Base-by-base conservation (phyloP, 768 basidiomycete species). In the Scleroderma citrinum region DNA sequence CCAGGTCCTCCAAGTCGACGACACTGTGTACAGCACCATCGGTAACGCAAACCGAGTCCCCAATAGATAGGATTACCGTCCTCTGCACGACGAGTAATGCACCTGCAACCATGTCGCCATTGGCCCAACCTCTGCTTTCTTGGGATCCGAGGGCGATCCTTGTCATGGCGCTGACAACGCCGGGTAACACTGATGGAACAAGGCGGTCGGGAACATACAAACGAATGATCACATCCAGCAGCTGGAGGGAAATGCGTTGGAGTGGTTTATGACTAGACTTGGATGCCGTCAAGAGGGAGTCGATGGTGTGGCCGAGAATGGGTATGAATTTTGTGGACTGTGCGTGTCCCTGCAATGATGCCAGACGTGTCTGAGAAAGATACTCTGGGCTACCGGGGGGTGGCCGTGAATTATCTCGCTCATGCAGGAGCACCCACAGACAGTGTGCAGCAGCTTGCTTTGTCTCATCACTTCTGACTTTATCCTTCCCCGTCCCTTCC, bases 281-380 rank as follows among this genome's bases (percentile, higher is more conserved):
- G 1, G 83, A 69, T 11, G 78, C 73, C 12, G 60, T 65, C 43
- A 95, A 71, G n/a, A 93, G 71, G 6, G 82, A 79, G 54, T 87
- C 81, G 34, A 96, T 66, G 10, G 87, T 89, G 64, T 88, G 88
- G 12, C 92, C 94, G 26, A 94, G 68, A 35, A 95, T 73, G 6
- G 94, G 86, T 31, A 85, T 70, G 57, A 90, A 83, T 50, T 71
- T 73, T 34, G 66, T 42, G 16, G 73, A 66, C 35, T 70, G 74
- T 1, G 78, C 67, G 47, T 71, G 69, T 0, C 47, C 38, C 54
- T 61, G 60, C 47, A 80, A 68, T 34, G 70, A 69, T 45, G 72
- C 64, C 23, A 83, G 65, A 47, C 67, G 60, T 3, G 44, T 39
- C 52, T 52, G 50, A 49, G 60, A 31, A 16, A 57, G 44, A 10